Percentiles rank a stretch among this genome's conserved stretches.
phyloP scores from a whole-genome alignment of 345 rosid genomes.

The Brassica nigra region DNA sequence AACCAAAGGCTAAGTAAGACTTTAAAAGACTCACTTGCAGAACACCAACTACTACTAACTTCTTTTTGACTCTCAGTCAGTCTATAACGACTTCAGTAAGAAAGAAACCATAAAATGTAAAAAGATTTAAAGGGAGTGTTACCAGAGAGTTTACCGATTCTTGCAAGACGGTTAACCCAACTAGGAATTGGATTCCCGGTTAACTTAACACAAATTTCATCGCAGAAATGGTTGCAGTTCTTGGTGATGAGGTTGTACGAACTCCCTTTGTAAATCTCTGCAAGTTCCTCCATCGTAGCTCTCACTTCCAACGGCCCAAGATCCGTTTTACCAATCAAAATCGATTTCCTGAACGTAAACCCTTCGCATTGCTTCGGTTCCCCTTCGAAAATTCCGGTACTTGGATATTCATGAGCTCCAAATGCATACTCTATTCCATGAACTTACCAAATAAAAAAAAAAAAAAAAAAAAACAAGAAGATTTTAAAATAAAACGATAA shows the following conservation, averaged over 20 bases:
- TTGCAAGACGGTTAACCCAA: conserved; percentile 96
- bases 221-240: conserved; percentile 97
- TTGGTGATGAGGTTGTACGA: conserved; percentile 88
- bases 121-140: neutral
- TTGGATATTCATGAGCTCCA: conserved; percentile 93
- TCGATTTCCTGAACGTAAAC: conserved; percentile 78
- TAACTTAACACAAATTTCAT: conserved; percentile 72
- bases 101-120: neutral
- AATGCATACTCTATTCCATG: conserved; percentile 93
- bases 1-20: neutral
- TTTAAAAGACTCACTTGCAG: too few relatives aligned
- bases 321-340: conserved; percentile 88
- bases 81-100: neutral
- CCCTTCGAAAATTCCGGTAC: conserved; percentile 93
- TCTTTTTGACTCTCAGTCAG: too few relatives aligned
- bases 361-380: conserved; percentile 93
- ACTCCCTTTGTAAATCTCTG: conserved; percentile 70
- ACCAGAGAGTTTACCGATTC: conserved; percentile 70
- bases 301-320: conserved; percentile 65
- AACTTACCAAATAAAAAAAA: conserved; percentile 46
- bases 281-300: conserved; percentile 74
- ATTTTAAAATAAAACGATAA: neutral
- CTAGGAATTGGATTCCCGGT: conserved; percentile 87
- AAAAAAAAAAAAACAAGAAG: neutral
- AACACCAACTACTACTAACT: neutral